Conservation (phyloP, 83 land plant species). For the Diphasiastrum complanatum region DNA sequence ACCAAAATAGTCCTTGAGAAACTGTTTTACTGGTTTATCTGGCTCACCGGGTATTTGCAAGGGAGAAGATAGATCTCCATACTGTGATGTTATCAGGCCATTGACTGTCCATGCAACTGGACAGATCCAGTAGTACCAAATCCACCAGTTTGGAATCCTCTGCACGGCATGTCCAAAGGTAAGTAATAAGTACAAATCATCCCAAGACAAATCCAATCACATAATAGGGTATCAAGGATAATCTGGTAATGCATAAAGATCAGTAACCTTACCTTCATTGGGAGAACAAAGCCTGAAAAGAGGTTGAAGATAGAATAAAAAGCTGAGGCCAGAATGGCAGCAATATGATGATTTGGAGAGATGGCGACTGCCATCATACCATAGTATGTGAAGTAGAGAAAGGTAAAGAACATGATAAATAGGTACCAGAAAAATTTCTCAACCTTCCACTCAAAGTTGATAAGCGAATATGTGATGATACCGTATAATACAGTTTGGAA, state of each 20-base stretch:
- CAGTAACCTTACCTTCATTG: background rate
- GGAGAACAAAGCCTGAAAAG: background rate
- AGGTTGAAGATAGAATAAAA: background rate
- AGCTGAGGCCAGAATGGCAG: background rate
- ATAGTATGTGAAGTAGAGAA: background rate
- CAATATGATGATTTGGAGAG: background rate
- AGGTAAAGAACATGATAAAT: background rate
- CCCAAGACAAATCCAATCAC: no score
- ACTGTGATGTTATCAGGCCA: background rate
- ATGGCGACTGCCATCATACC: slow-evolving; percentile 1
- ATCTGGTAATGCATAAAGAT: background rate
- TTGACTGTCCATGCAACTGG: slow-evolving; percentile 7
- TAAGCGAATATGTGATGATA: background rate
- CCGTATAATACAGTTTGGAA: background rate
- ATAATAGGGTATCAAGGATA: no score
- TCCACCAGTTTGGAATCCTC: background rate
- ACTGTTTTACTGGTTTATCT: background rate
- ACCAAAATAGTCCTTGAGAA: background rate
- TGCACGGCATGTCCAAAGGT: background rate
- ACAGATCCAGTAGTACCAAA: slow-evolving; percentile 1
- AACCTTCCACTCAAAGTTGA: background rate
- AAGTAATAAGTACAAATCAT: background rate
- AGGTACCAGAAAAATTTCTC: background rate
- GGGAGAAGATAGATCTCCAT: background rate
- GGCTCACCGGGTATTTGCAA: background rate